Percentiles rank a stretch among this genome's conserved stretches.
phyloP scores from a whole-genome alignment of 78 protist genomes.

The Dictyostelium intermedium region DNA sequence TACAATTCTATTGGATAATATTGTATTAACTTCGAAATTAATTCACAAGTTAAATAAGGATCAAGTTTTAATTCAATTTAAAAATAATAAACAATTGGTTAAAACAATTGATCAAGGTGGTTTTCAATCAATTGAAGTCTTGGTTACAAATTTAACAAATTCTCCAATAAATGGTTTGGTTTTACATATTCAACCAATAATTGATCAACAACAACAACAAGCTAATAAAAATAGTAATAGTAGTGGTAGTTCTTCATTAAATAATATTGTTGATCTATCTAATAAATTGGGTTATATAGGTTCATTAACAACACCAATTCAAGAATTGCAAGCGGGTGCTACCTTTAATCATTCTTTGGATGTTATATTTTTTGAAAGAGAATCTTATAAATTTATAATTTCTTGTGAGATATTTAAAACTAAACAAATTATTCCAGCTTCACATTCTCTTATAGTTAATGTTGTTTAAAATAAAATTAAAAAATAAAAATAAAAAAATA shows the following conservation, averaged over 20 bases:
- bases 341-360: conserved; percentile 35
- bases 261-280: background rate
- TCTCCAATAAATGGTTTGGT: conserved; percentile 25
- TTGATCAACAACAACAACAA: background rate
- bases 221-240: background rate
- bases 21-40: conserved; percentile 27
- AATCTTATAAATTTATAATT: conserved; percentile 22
- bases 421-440: conserved; percentile 42
- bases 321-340: conserved; percentile 20
- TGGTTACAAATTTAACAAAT: conserved; percentile 30
- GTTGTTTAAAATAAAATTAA: background rate
- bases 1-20: conserved; percentile 15
- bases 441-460: conserved; percentile 10
- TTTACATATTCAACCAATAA: conserved; percentile 48
- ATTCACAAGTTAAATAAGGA: conserved; percentile 55
- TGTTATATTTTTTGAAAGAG: conserved; percentile 69
- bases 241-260: background rate
- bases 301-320: conserved; percentile 65
- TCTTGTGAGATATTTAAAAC: conserved; percentile 71
- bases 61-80: conserved; percentile 32
- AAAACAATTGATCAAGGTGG: conserved; percentile 24
- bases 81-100: conserved; percentile 3
- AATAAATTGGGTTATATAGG: conserved; percentile 63
- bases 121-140: conserved; percentile 22
- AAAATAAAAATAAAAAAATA: background rate